phyloP scores from a whole-genome alignment of 2,329 filamentous ascomycete species.

The Exophiala lecanii-corni region DNA sequence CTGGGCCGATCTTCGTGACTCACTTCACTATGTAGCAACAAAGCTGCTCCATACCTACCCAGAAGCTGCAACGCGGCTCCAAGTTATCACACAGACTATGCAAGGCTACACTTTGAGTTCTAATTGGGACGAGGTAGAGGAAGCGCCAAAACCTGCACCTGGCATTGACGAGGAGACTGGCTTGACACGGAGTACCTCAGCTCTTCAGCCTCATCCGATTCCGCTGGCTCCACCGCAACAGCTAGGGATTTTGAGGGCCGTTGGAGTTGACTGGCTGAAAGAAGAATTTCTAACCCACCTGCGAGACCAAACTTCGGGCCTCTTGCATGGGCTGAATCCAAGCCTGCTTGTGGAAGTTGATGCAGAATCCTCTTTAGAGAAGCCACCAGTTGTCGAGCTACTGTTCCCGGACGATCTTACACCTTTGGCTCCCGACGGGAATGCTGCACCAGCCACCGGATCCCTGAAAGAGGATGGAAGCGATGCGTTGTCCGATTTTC shows the following conservation, averaged over 20 bases:
- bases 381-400: slow-evolving; percentile 10
- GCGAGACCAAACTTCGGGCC: slow-evolving; percentile 1
- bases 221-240: slow-evolving; percentile 18
- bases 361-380: background rate
- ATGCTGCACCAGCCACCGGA: background rate
- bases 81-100: slow-evolving; percentile 24
- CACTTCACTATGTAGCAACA: slow-evolving; percentile 22
- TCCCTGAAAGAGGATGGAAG: slow-evolving; percentile 2
- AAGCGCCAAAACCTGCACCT: slow-evolving; percentile 12
- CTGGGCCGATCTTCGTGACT: slow-evolving; percentile 22
- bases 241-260: slow-evolving; percentile 20
- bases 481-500: slow-evolving; percentile 14
- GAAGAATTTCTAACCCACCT: slow-evolving; percentile 15
- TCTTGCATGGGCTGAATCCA: background rate
- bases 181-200: slow-evolving; percentile 18
- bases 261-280: slow-evolving; percentile 28
- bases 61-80: slow-evolving; percentile 13
- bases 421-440: background rate
- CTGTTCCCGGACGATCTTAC: slow-evolving; percentile 18
- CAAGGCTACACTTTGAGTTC: slow-evolving; percentile 17
- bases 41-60: slow-evolving; percentile 23
- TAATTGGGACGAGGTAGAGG: slow-evolving; percentile 21
- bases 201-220: slow-evolving; percentile 19
- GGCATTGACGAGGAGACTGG: slow-evolving; percentile 22
- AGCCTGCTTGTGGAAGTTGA: background rate